Percentiles rank a stretch among this genome's conserved stretches.
Evolutionary conservation across 2,329 filamentous ascomycete genomes (phyloP).

Genomic region (Fusarium abutilonis): DNA sequence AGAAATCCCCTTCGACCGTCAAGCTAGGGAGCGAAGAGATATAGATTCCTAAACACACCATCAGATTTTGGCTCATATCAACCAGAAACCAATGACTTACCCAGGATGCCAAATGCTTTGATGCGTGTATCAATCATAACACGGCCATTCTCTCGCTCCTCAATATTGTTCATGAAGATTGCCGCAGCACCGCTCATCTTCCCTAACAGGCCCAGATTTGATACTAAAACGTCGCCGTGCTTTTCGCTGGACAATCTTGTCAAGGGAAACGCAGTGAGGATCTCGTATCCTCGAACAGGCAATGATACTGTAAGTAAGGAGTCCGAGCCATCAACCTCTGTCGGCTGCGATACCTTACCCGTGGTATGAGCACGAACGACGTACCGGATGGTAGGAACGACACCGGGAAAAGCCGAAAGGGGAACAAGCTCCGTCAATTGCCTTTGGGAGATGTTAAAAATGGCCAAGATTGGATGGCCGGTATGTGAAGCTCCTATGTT

Average conservation of each 20-base stretch:
- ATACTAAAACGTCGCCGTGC: slow-evolving; percentile 59
- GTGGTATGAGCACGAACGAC: slow-evolving; percentile 77
- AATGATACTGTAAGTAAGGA: slow-evolving; percentile 71
- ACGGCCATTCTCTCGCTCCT: slow-evolving; percentile 63
- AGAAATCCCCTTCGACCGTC: slow-evolving; percentile 71
- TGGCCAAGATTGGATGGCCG: slow-evolving; percentile 79
- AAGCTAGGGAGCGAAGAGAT: slow-evolving; percentile 73
- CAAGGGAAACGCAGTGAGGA: slow-evolving; percentile 79
- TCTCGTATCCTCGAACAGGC: slow-evolving; percentile 76
- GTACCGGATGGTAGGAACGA: slow-evolving; percentile 67
- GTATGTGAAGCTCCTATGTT: slow-evolving; percentile 61
- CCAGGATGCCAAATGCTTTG: slow-evolving; percentile 81
- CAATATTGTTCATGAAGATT: slow-evolving; percentile 70
- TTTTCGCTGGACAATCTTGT: slow-evolving; percentile 61
- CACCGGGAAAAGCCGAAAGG: slow-evolving; percentile 77
- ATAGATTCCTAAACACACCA: slow-evolving; percentile 68
- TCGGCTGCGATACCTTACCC: slow-evolving; percentile 67
- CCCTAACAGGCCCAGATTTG: slow-evolving; percentile 79
- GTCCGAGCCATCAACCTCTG: slow-evolving; percentile 55
- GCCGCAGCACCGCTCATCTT: slow-evolving; percentile 93
- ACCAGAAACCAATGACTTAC: slow-evolving; percentile 53
- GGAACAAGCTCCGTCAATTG: slow-evolving; percentile 74
- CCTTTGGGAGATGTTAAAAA: slow-evolving; percentile 81
- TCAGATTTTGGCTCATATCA: neutral
- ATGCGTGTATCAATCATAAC: slow-evolving; percentile 74